These are phyloP conservation scores for Leishmania arabica DNA, from an alignment of 208 protist genomes.

Conservation along the genomic window DNA sequence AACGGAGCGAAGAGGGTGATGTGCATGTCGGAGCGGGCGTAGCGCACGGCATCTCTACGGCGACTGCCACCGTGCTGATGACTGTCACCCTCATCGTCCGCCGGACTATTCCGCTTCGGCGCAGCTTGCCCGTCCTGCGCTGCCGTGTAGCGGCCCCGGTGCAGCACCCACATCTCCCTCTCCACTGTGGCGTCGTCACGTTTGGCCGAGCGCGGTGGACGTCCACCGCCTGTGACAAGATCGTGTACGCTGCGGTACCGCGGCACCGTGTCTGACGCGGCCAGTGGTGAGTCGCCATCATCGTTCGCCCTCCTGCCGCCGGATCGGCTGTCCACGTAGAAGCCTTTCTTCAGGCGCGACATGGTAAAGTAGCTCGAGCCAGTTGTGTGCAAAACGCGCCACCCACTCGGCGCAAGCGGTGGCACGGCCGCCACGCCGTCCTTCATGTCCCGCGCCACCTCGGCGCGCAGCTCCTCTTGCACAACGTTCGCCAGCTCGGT, in stretches of 20 bases:
- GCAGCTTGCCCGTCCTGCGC: background rate
- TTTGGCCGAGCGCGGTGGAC: background rate
- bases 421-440: constrained; percentile 75
- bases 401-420: constrained; percentile 67
- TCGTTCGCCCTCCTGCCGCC: background rate
- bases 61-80: background rate
- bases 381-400: constrained; percentile 59
- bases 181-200: background rate
- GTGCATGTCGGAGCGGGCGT: constrained; percentile 42
- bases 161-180: constrained; percentile 12
- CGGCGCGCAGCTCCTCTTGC: constrained; percentile 57
- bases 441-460: constrained; percentile 65
- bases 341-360: constrained; percentile 15
- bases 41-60: background rate
- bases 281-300: background rate
- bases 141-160: constrained; percentile 2
- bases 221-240: constrained; percentile 10
- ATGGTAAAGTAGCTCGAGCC: constrained; percentile 72
- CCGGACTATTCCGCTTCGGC: background rate
- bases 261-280: constrained; percentile 1
- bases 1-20: constrained; percentile 73
- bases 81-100: background rate
- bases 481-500: constrained; percentile 24
- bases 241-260: constrained; percentile 75
- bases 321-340: background rate